A percentile compares a stretch with the other conserved stretches of the same genome.
phyloP scores from a whole-genome alignment of 2,329 filamentous ascomycete species.

The Pseudocercospora fijiensis region DNA sequence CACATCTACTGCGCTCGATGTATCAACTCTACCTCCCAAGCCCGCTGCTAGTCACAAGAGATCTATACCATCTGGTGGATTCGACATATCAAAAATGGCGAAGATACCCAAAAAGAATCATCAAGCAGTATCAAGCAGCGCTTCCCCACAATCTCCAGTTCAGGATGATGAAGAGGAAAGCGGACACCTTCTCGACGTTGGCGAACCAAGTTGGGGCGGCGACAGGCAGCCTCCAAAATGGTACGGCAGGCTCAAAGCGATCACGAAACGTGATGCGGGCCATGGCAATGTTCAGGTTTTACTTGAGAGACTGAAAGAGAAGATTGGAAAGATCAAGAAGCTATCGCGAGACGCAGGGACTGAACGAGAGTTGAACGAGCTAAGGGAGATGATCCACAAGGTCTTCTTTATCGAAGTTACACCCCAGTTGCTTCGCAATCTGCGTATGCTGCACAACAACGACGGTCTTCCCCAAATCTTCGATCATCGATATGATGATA shows the following conservation, averaged over 20 bases:
- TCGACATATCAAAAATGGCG: background rate
- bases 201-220: background rate
- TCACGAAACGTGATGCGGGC: slow-evolving; percentile 7
- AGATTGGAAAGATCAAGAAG: slow-evolving; percentile 15
- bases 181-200: background rate
- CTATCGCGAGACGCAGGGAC: background rate
- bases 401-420: slow-evolving; percentile 41
- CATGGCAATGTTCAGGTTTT: slow-evolving; percentile 15
- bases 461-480: slow-evolving; percentile 47
- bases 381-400: slow-evolving; percentile 43
- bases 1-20: background rate
- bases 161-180: background rate
- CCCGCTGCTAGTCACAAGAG: slow-evolving; percentile 3
- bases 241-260: slow-evolving; percentile 19
- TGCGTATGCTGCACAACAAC: slow-evolving; percentile 40
- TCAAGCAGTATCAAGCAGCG: background rate
- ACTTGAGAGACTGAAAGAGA: slow-evolving; percentile 11
- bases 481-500: slow-evolving; percentile 23
- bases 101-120: background rate
- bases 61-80: background rate
- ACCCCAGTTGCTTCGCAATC: slow-evolving; percentile 36
- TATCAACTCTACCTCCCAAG: background rate
- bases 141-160: slow-evolving; percentile 6
- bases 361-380: slow-evolving; percentile 31
- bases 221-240: slow-evolving; percentile 22